These are phyloP conservation scores for Coniochaeta ligniaria DNA, from an alignment of 2,329 filamentous ascomycete species.

Conservation along the genomic window DNA sequence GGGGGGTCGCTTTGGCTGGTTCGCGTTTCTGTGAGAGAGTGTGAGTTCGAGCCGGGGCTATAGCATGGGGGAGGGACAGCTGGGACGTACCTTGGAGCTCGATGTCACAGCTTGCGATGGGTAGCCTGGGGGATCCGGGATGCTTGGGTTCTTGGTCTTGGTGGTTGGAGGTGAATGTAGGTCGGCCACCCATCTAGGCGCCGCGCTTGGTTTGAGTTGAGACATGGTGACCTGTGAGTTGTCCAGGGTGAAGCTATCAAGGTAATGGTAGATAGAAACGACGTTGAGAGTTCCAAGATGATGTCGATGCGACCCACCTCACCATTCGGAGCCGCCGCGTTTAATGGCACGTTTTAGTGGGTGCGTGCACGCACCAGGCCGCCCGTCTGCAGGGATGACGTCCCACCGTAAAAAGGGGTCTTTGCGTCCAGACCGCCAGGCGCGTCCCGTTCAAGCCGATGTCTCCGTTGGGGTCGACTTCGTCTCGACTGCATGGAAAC, in stretches of 20 bases:
- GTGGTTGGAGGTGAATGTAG: conserved; percentile 62
- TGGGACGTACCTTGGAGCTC: conserved; percentile 47
- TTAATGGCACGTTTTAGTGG: not conserved
- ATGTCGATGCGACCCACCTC: not conserved
- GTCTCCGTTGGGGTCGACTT: not conserved
- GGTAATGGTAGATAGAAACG: not conserved
- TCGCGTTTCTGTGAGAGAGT: conserved; percentile 37
- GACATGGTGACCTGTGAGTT: conserved; percentile 15
- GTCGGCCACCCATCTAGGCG: conserved; percentile 78
- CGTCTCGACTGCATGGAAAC: not conserved
- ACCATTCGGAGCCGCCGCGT: not conserved
- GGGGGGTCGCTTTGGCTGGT: conserved; percentile 36
- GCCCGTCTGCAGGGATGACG: not conserved
- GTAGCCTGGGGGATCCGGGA: conserved; percentile 85
- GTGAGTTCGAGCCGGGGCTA: conserved; percentile 3
- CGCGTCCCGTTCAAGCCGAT: not conserved
- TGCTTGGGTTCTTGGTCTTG: conserved; percentile 58
- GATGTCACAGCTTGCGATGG: conserved; percentile 43
- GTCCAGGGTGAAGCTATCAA: not conserved
- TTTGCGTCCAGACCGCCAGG: not conserved
- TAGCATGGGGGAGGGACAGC: not conserved
- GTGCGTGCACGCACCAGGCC: not conserved
- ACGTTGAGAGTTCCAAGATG: not conserved
- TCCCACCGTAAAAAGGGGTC: not conserved
- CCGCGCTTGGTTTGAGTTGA: conserved; percentile 10